phyloP scores from a whole-genome alignment of 768 basidiomycete species.

The Crassisporium funariophilum region DNA sequence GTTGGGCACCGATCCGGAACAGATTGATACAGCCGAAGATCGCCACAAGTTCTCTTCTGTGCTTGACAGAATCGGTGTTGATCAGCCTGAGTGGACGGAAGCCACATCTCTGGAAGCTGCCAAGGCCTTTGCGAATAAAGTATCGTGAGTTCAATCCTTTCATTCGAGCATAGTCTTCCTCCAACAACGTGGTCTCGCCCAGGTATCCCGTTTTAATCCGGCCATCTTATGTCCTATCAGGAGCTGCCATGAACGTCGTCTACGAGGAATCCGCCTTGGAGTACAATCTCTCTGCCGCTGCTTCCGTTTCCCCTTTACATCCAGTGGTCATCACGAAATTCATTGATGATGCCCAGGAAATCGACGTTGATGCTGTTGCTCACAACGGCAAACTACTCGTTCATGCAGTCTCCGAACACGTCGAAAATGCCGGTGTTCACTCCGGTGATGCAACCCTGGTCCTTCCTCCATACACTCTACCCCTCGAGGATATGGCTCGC shows the following conservation, averaged over 20 bases:
- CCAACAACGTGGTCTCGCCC: slow-evolving; percentile 8
- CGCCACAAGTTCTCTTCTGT: slow-evolving; percentile 99
- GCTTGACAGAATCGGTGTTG: slow-evolving; percentile 91
- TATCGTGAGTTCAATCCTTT: slow-evolving; percentile 53
- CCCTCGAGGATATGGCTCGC: slow-evolving; percentile 74
- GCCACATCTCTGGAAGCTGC: slow-evolving; percentile 87
- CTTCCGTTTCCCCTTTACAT: slow-evolving; percentile 93
- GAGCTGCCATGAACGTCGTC: slow-evolving; percentile 99
- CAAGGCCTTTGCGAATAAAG: slow-evolving; percentile 86
- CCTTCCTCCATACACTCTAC: slow-evolving; percentile 88
- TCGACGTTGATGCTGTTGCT: slow-evolving; percentile 97
- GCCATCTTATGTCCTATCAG: slow-evolving; percentile 97
- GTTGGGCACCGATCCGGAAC: slow-evolving; percentile 92
- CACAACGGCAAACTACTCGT: slow-evolving; percentile 90
- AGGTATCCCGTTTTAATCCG: slow-evolving; percentile 98
- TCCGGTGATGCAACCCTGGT: slow-evolving; percentile 98
- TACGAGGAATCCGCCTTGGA: slow-evolving; percentile 88
- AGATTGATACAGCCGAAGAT: slow-evolving; percentile 97
- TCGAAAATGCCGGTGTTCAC: slow-evolving; percentile 98
- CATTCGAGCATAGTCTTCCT: not conserved
- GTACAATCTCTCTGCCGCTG: slow-evolving; percentile 95
- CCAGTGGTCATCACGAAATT: slow-evolving; percentile 99
- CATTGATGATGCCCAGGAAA: slow-evolving; percentile 97
- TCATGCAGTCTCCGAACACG: slow-evolving; percentile 97
- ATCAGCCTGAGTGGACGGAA: slow-evolving; percentile 96